phyloP scores from a whole-genome alignment of 192 early-diverging fungal species.

The Coemansia reversa region DNA sequence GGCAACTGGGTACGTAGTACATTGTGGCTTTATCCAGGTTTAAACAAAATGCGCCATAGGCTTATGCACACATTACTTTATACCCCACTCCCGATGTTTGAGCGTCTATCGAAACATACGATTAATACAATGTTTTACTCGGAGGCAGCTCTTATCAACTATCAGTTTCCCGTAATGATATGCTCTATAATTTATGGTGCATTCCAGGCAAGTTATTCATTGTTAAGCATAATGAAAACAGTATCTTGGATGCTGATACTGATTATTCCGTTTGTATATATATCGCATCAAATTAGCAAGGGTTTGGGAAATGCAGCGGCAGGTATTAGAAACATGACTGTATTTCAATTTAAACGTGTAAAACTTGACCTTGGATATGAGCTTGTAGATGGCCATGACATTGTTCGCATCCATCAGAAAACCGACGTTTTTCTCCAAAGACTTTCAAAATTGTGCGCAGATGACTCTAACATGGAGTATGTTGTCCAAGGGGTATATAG shows the following conservation, averaged over 20 bases:
- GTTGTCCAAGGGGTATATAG: background rate
- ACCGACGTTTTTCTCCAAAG: background rate
- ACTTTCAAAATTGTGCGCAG: background rate
- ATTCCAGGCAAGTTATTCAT: slow-evolving; percentile 8
- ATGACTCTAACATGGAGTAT: background rate
- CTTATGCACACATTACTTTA: slow-evolving; percentile 5
- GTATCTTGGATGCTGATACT: background rate
- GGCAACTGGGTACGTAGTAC: background rate
- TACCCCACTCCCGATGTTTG: slow-evolving; percentile 11
- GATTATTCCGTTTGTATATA: slow-evolving; percentile 3
- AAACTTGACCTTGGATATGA: background rate
- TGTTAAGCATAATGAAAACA: slow-evolving; percentile 5
- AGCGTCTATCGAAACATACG: slow-evolving; percentile 16
- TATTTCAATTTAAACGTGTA: background rate
- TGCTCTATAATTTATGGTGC: background rate
- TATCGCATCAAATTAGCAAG: background rate
- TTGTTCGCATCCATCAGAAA: slow-evolving; percentile 6
- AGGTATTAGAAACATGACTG: too few species aligned
- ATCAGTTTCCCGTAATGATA: background rate
- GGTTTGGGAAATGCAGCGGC: background rate
- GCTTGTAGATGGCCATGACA: slow-evolving; percentile 1
- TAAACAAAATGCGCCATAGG: background rate
- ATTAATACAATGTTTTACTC: slow-evolving; percentile 1
- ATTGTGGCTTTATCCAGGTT: slow-evolving; percentile 8
- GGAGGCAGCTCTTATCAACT: background rate